phyloP scores from a whole-genome alignment of 129 eudicot species.

The Pittosporum tobira region DNA sequence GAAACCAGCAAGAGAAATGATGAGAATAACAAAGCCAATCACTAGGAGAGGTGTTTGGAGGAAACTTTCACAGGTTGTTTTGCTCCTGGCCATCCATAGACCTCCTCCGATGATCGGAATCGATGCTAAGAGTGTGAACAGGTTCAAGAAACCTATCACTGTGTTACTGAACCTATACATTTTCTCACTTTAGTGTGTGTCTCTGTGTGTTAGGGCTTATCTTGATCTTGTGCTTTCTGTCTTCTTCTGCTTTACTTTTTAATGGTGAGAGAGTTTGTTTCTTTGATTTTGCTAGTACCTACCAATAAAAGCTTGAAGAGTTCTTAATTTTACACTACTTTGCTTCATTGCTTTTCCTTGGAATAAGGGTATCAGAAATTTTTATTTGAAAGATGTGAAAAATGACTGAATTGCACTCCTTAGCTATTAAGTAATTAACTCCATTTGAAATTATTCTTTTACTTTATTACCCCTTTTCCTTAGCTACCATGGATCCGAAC shows the following conservation, averaged over 20 bases:
- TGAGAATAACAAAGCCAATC: constrained; percentile 61
- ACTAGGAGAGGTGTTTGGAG: constrained; percentile 78
- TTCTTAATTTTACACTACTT: constrained; percentile 19
- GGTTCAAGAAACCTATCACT: constrained; percentile 83
- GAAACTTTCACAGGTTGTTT: constrained; percentile 73
- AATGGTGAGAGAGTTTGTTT: constrained; percentile 1
- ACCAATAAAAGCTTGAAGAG: constrained; percentile 19
- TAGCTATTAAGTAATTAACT: constrained; percentile 65
- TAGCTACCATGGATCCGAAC: too few relatives aligned
- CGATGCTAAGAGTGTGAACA: constrained; percentile 64
- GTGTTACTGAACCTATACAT: constrained; percentile 80
- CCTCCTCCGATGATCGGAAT: constrained; percentile 83
- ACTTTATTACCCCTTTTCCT: background rate
- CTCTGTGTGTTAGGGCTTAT: too few relatives aligned
- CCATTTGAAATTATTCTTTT: background rate
- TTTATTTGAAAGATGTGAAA: constrained; percentile 18
- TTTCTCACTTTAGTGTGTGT: constrained; percentile 5
- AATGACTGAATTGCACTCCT: constrained; percentile 44
- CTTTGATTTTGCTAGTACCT: constrained; percentile 16
- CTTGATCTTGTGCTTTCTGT: constrained; percentile 12
- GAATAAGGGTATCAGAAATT: constrained; percentile 28
- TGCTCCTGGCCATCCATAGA: constrained; percentile 78
- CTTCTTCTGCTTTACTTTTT: constrained; percentile 9
- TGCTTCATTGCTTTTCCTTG: constrained; percentile 37
- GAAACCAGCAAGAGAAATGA: constrained; percentile 75